Base-by-base conservation (phyloP, 2,329 filamentous ascomycete genomes). In the Lachnellula arida region DNA sequence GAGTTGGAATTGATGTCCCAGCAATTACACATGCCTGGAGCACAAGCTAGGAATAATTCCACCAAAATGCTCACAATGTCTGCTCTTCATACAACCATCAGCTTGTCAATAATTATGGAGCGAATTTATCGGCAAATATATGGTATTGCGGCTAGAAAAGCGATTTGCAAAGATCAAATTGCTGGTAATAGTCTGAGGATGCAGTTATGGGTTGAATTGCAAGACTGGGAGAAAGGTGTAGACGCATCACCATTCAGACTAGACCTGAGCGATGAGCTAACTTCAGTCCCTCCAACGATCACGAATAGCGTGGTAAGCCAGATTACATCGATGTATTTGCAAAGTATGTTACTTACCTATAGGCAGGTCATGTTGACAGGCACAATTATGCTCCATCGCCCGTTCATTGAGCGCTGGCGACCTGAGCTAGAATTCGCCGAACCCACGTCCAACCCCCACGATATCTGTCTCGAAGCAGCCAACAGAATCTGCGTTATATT, bases 1-100 rank as follows among this genome's bases (percentile, higher is more conserved):
- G 67, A 69, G 37, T 69, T 67, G 50, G 67, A 69, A 46, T 54
- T 69, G 15, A 65, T 68, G 61, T 60, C 65, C 11, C 42, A 55
- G 2, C 53, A 60, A 19, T 23, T 50, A 25, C 47, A 58, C 37
- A 42, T 43, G 3, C 40, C 28, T 4, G 22, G 59, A 9, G 53
- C 55, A 1, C 53, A 53, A 5, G 35, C 54, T 28, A 54, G 55
- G 7, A 63, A 61, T 39, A 55, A 46, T 4, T 47, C 59, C 2
- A 56, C 66, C 19, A 69, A 69, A 44, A 42, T 68, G 39, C 58
- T 62, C 14, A 68, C 65, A 7, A 59, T 69, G 1, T 66, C 66
- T 12, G 65, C 60, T 19, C 54, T 69, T n/a, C 65, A 66, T 49
- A 63, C 63, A 1, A 65, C 60, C 2, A 65, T 69, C 15, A 17